Evolutionary conservation across 2,329 filamentous ascomycete species (phyloP), one percentile per base, ranked within the genome.

Genomic region (Talaromyces islandicus): DNA sequence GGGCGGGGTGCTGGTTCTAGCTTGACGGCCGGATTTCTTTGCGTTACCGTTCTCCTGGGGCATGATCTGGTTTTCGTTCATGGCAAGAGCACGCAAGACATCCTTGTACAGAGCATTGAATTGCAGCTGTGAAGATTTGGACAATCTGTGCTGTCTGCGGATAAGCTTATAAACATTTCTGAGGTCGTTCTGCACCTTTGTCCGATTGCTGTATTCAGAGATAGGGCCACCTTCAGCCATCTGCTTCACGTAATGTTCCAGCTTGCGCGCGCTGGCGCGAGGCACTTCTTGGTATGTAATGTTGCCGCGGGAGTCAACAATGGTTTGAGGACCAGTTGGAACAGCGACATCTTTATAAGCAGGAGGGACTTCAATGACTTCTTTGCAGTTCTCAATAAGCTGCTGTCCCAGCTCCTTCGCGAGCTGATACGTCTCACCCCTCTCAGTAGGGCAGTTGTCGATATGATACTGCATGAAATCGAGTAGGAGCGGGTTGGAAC

Each of bases 391-490:
- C 75, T 97, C 91, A 67, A 99, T 96, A 58, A 99, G 88, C 78
- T 95, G 90, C 71, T 90, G 83, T 38, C 91, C 93, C 25, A 99
- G 88, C 76, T 94, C 88, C 80, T 99, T 96, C 50, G 94, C 94
- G n/a, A 99, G 87, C 78, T 94, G 85, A 78, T 99, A 99, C 1
- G 94, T 99, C 80, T 99, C 94, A 61, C 94, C 94, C 56, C 93
- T 89, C 72, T 99, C 92, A 0, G 92, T 92, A 0, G 94, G 94
- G 80, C 93, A 97, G 80, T 97, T 94, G 71, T 99, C 94, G 71
- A 99, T 99, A 79, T 99, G 94, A 70, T 99, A 97, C 74, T 99
- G 94, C 94, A 99, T 99, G 78, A 97, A 99, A 68, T 99, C 93
- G 61, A 99, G 85, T 1, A 99, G 86, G 38, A 91, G 89, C 2